These are phyloP conservation scores for Rhododendron vialii DNA, from an alignment of 148 eudicot genomes.

Conservation along the genomic window DNA sequence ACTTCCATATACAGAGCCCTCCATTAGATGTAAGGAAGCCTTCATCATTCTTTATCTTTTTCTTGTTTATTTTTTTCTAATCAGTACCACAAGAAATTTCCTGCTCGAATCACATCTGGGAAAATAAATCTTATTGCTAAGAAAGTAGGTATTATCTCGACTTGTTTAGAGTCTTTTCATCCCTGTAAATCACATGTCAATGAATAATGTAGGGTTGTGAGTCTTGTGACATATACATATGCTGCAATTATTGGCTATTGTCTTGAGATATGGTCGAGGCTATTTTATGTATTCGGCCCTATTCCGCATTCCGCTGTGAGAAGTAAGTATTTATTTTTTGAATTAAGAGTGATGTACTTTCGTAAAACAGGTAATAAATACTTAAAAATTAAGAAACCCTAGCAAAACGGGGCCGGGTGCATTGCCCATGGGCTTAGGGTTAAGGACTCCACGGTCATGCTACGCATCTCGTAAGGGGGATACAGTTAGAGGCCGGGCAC, in stretches of 20 bases:
- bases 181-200: neutral
- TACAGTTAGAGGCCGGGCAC: neutral
- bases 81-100: neutral
- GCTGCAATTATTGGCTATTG: neutral
- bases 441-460: too few species aligned
- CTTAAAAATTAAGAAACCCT: too few species aligned
- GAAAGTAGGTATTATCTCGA: neutral
- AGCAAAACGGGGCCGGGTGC: too few species aligned
- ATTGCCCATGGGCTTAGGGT: neutral
- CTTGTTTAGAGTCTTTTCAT: neutral
- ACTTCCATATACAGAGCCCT: slow-evolving; percentile 34
- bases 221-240: neutral
- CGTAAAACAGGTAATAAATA: too few species aligned
- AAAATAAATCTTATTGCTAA: too few species aligned
- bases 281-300: neutral
- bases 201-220: neutral
- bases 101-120: neutral
- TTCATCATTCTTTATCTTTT: neutral
- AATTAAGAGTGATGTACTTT: too few species aligned
- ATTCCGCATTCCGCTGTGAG: too few species aligned
- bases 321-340: too few species aligned
- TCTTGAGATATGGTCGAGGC: neutral
- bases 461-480: neutral
- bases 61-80: neutral
- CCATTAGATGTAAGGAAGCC: slow-evolving; percentile 45